Evolutionary conservation across 345 rosid species (phyloP).

Genomic region (Eutrema heterophyllum): DNA sequence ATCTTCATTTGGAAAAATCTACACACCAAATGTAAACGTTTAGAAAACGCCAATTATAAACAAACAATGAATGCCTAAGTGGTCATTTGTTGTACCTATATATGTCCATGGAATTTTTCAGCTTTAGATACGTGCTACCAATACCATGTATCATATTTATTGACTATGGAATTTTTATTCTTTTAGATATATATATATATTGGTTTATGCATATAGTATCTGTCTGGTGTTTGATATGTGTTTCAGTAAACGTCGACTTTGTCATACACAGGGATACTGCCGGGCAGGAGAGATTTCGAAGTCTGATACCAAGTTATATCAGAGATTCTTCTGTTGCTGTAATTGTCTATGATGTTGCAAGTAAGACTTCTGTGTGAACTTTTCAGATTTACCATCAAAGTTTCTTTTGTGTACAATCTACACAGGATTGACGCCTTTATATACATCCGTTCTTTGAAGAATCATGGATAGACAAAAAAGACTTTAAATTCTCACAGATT

Average conservation of each 20-base stretch:
- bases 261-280: conserved; percentile 80
- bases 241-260: neutral
- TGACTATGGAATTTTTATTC: neutral
- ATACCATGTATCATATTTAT: neutral
- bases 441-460: neutral
- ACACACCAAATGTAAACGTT: neutral
- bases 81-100: neutral
- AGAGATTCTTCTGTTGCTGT: conserved; percentile 97
- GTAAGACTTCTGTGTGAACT: conserved; percentile 37
- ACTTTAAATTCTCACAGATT: neutral
- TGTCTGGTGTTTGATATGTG: neutral
- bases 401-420: neutral
- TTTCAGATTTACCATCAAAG: neutral
- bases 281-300: conserved; percentile 93
- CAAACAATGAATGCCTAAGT: neutral
- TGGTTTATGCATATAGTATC: neutral
- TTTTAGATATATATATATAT: neutral
- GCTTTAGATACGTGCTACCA: neutral
- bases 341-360: conserved; percentile 87
- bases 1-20: neutral
- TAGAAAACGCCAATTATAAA: neutral
- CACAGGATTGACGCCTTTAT: neutral
- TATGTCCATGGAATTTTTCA: neutral
- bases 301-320: conserved; percentile 93
- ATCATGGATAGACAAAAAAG: neutral